A percentile compares a stretch with the other conserved stretches of the same genome.
These are phyloP conservation scores for Dryas alaskensis DNA, from an alignment of 306 rosid species.

Conservation along the genomic window DNA sequence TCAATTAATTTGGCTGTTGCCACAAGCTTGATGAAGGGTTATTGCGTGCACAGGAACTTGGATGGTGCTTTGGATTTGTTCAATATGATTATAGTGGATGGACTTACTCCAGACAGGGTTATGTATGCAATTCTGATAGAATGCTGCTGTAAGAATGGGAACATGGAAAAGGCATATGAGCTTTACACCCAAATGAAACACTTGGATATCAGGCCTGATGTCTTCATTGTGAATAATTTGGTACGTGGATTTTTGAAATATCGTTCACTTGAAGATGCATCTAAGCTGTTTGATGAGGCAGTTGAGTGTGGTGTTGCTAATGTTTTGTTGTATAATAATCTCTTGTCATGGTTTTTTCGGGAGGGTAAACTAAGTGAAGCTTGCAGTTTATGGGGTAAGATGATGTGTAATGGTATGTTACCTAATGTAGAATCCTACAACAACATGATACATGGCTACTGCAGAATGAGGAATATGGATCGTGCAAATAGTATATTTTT, in stretches of 20 bases:
- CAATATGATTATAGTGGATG: conserved; percentile 36
- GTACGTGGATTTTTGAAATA: conserved; percentile 46
- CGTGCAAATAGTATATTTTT: conserved; percentile 37
- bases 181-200: conserved; percentile 60
- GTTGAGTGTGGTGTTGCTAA: conserved; percentile 49
- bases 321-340: conserved; percentile 44
- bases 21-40: conserved; percentile 60
- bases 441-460: conserved; percentile 58
- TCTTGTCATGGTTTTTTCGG: conserved; percentile 51
- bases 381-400: conserved; percentile 48
- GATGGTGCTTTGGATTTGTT: conserved; percentile 54
- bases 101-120: conserved; percentile 46
- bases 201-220: conserved; percentile 43
- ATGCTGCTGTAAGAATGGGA: conserved; percentile 54
- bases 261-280: conserved; percentile 45
- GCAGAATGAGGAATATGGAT: conserved; percentile 54
- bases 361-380: conserved; percentile 61
- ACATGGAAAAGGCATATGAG: conserved; percentile 56
- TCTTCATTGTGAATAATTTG: conserved; percentile 40
- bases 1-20: conserved; percentile 46
- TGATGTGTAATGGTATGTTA: conserved; percentile 47
- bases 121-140: conserved; percentile 53
- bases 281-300: conserved; percentile 57
- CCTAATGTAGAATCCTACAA: conserved; percentile 62
- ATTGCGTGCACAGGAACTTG: conserved; percentile 51